phyloP scores from a whole-genome alignment of 768 basidiomycete species.

The Tephrocybe sp. region DNA sequence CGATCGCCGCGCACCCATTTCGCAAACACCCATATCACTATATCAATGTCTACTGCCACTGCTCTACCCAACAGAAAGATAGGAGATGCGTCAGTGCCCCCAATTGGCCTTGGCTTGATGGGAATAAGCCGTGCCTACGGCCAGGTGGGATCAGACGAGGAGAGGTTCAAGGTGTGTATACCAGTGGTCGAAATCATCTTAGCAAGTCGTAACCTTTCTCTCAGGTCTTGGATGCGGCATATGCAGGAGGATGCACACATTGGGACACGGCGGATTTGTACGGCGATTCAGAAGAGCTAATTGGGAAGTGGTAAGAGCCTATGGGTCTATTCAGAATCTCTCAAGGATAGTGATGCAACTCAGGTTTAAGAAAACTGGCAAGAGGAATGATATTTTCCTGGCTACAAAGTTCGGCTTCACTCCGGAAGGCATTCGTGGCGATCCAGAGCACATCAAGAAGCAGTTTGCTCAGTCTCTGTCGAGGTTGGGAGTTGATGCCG shows the following conservation, averaged over 20 bases:
- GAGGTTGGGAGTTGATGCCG: conserved; percentile 29
- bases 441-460: conserved; percentile 35
- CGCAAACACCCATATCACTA: not conserved
- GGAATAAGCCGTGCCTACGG: conserved; percentile 45
- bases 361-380: conserved; percentile 47
- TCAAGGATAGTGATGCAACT: conserved; percentile 25
- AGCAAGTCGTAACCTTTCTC: not conserved
- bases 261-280: conserved; percentile 49
- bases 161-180: conserved; percentile 31
- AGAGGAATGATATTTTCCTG: conserved; percentile 48
- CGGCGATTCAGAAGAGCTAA: conserved; percentile 39
- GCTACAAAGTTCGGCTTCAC: conserved; percentile 51
- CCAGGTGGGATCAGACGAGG: conserved; percentile 38
- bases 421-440: conserved; percentile 23
- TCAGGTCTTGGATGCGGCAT: conserved; percentile 42
- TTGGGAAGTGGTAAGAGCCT: conserved; percentile 28
- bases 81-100: conserved; percentile 33
- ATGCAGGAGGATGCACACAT: conserved; percentile 38
- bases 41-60: conserved; percentile 29
- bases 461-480: conserved; percentile 32
- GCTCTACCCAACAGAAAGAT: conserved; percentile 24
- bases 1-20: no score
- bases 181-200: not conserved
- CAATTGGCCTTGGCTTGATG: conserved; percentile 55
- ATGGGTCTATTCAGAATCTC: no score